Base-by-base conservation (phyloP, 2,329 filamentous ascomycete species). In the Penicillium sp. region DNA sequence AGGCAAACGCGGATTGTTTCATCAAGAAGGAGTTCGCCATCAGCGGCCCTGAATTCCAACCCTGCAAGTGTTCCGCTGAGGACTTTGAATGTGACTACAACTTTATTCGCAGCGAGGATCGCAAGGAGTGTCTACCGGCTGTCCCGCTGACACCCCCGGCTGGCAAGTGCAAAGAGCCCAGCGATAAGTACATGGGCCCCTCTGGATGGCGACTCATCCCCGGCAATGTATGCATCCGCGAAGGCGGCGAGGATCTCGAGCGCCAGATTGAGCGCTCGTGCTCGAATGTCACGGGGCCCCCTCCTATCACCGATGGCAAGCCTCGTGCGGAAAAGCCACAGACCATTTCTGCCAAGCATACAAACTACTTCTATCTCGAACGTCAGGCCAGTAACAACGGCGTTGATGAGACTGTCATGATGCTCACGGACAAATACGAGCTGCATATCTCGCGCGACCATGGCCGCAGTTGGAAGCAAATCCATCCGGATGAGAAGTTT, bases 71-170 rank as follows among this genome's bases (percentile, higher is more conserved):
- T 75, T 86, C 87, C 0, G 85, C 89, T 57, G 80, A 82, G 35
- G 95, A 99, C 73, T 99, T 96, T 72, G 94, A 99, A 77, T 99
- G 94, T 73, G 93, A 97, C 71, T 96, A 90, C 81, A 95, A 96
- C 74, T 97, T 96, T 72, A 79, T 86, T 58, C 84, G 85, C 66
- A 81, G 82, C 37, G 80, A 84, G 4, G 86, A 93, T 61, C 82
- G 84, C 52, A 84, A 84, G 50, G 82, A 88, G 61, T 97, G 94
- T 71, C 80, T 86, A 25, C 82, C 84, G 8, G 84, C 81, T 27
- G 86, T 85, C 0, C 79, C 84, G 3, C 73, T 96, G 43, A 73
- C 80, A 2, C 79, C 86, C 2, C 92, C 93, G 0, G 83, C 89
- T 47, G 90, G 86, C 8, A 83, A 84, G 29, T 99, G 94, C 75